Evolutionary conservation across 441 rosid species (phyloP).

Genomic region (Populus hybrid): DNA sequence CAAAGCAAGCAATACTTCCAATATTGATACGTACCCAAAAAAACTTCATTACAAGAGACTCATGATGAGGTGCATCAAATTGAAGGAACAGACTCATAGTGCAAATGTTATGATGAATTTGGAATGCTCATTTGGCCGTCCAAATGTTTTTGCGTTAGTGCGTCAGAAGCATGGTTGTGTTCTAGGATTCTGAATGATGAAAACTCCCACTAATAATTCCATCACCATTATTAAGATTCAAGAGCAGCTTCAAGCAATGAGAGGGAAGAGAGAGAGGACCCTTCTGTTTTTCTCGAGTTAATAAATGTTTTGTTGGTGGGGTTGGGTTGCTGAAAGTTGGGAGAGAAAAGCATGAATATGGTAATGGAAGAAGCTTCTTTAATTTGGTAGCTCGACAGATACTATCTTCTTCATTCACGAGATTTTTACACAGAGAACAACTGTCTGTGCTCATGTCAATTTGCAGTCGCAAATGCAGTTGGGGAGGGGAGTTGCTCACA

Average conservation of each 20-base stretch:
- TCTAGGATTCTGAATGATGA: neutral
- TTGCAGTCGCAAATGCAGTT: no score
- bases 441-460: no score
- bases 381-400: neutral
- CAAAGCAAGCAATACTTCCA: neutral
- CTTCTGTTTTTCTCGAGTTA: neutral
- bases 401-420: neutral
- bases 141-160: neutral
- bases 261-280: neutral
- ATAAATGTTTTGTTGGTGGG: neutral
- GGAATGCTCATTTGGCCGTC: slow-evolving; percentile 7
- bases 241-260: neutral
- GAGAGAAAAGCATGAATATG: neutral
- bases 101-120: neutral
- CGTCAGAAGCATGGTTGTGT: neutral
- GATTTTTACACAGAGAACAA: neutral
- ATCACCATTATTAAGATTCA: neutral
- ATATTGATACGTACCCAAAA: no score
- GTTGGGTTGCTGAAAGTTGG: neutral
- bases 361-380: neutral
- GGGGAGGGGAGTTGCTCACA: no score
- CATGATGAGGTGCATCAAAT: neutral
- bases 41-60: neutral
- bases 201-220: neutral
- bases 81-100: neutral